A percentile compares a stretch with the other conserved stretches of the same genome.
Conservation (phyloP, 2,329 filamentous ascomycete genomes). For the Penicillium carneum region DNA sequence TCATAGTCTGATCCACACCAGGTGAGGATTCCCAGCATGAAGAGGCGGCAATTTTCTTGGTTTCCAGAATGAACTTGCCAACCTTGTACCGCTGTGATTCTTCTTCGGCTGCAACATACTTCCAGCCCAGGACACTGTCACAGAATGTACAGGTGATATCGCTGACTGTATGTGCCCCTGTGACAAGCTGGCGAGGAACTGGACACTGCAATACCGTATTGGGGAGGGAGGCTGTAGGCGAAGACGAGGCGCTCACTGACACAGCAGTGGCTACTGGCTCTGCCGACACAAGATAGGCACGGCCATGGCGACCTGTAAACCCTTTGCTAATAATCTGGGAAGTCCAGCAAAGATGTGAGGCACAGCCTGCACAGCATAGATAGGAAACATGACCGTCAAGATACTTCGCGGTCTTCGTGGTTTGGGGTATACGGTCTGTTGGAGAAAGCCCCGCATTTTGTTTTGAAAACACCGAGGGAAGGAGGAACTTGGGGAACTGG, state of each 20-base stretch:
- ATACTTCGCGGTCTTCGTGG: constrained; percentile 41
- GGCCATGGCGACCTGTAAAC: constrained; percentile 70
- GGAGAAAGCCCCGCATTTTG: constrained; percentile 24
- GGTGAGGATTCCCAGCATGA: constrained; percentile 60
- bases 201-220: constrained; percentile 66
- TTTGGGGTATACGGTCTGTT: constrained; percentile 16
- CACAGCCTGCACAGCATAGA: constrained; percentile 66
- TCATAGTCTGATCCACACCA: constrained; percentile 13
- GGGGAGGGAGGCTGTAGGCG: constrained; percentile 55
- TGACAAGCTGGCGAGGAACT: constrained; percentile 66
- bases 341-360: constrained; percentile 65
- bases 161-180: constrained; percentile 67
- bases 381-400: constrained; percentile 60
- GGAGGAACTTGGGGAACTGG: constrained; percentile 61
- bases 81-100: constrained; percentile 69
- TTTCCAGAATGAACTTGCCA: constrained; percentile 72
- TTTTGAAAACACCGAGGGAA: constrained; percentile 56
- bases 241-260: constrained; percentile 39
- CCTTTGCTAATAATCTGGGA: constrained; percentile 69
- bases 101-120: constrained; percentile 69
- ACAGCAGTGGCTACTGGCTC: constrained; percentile 42
- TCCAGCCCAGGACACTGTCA: constrained; percentile 67
- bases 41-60: constrained; percentile 60
- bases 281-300: constrained; percentile 68
- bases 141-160: constrained; percentile 67